phyloP scores from a whole-genome alignment of 176 grass and related monocot genomes.

The Typha latifolia region DNA sequence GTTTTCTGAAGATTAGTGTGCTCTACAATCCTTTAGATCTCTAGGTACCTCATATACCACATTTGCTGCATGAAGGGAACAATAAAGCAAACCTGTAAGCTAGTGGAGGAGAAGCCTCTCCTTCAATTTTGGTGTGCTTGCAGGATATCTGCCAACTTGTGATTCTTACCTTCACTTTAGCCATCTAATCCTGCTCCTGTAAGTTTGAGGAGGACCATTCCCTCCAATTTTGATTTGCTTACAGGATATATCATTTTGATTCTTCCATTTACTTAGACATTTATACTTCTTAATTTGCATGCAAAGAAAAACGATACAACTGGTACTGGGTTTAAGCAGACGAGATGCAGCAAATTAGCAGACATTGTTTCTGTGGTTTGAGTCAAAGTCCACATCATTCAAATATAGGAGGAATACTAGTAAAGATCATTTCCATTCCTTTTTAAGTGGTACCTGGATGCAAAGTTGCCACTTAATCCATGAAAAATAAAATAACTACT shows the following conservation, averaged over 20 bases:
- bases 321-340: background rate
- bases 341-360: background rate
- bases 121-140: slow-evolving; percentile 28
- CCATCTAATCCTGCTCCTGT: slow-evolving; percentile 20
- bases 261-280: background rate
- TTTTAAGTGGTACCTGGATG: background rate
- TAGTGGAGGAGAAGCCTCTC: slow-evolving; percentile 34
- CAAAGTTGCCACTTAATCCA: background rate
- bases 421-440: background rate
- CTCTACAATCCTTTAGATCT: background rate
- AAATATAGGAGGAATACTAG: background rate
- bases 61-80: slow-evolving; percentile 15
- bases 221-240: slow-evolving; percentile 23
- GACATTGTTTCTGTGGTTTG: background rate
- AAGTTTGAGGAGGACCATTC: slow-evolving; percentile 28
- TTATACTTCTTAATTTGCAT: slow-evolving; percentile 12
- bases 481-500: no score
- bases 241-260: slow-evolving; percentile 12
- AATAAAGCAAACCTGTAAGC: slow-evolving; percentile 29
- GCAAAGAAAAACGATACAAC: slow-evolving; percentile 13
- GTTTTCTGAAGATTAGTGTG: slow-evolving; percentile 23
- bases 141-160: slow-evolving; percentile 24
- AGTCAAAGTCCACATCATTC: background rate
- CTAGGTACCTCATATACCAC: background rate
- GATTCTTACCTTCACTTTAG: slow-evolving; percentile 1